A percentile compares a stretch with the other conserved stretches of the same genome.
These are phyloP conservation scores for Rhizoclosmatium globosum DNA, from an alignment of 192 early-diverging fungal species.

Conservation along the genomic window DNA sequence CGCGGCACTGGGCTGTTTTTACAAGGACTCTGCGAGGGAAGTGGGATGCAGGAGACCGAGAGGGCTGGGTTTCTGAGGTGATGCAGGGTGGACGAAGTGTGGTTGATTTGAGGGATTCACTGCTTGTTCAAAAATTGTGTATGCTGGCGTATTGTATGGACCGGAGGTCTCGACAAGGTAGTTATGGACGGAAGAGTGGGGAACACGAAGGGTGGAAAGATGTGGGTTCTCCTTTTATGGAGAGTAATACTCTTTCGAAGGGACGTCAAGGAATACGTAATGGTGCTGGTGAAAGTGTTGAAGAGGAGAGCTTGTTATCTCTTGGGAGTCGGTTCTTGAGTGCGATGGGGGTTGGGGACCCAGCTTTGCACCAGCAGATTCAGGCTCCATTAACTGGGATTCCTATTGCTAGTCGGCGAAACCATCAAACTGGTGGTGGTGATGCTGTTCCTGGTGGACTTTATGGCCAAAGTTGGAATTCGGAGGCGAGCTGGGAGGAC, in stretches of 20 bases:
- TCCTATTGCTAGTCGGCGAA: neutral
- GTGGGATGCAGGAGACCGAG: neutral
- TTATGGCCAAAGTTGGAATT: slow-evolving; percentile 8
- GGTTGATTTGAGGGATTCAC: slow-evolving; percentile 42
- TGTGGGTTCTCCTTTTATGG: no score
- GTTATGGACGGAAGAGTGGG: neutral
- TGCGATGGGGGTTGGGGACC: slow-evolving; percentile 17
- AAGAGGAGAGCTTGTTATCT: neutral
- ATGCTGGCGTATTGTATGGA: slow-evolving; percentile 52
- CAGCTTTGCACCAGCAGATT: slow-evolving; percentile 1
- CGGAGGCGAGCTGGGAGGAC: slow-evolving; percentile 24
- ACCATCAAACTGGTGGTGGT: neutral
- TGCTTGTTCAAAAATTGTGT: slow-evolving; percentile 49
- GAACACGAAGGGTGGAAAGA: neutral
- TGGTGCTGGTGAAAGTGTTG: slow-evolving; percentile 2
- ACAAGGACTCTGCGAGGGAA: neutral
- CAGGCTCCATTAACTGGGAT: neutral
- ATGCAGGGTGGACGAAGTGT: slow-evolving; percentile 20
- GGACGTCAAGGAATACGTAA: neutral
- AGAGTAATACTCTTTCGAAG: neutral
- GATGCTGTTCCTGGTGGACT: neutral
- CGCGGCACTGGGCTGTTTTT: slow-evolving; percentile 2
- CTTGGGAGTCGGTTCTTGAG: slow-evolving; percentile 15
- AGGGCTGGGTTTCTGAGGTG: neutral
- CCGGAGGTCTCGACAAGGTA: slow-evolving; percentile 15